A percentile compares a stretch with the other conserved stretches of the same genome.
Evolutionary conservation across 2,329 filamentous ascomycete genomes (phyloP).

Genomic region (Pyrenophora seminiperda): DNA sequence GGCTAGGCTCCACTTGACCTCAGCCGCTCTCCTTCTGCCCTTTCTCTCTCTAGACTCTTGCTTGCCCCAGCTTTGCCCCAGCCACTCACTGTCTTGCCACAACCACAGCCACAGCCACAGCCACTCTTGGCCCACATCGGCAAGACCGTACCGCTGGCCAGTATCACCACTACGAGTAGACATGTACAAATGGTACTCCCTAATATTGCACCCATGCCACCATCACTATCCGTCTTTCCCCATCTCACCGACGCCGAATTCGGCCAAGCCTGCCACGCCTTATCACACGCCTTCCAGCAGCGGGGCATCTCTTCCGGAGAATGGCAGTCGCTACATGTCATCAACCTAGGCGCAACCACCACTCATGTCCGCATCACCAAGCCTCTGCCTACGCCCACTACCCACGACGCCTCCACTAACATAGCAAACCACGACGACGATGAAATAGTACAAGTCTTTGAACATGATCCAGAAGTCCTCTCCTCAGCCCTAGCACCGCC

Average conservation of each 20-base stretch:
- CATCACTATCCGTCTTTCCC: slow-evolving; percentile 33
- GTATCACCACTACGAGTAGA: too few relatives aligned
- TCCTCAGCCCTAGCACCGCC: slow-evolving; percentile 1
- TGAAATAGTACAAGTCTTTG: slow-evolving; percentile 15
- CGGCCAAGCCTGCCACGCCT: slow-evolving; percentile 27
- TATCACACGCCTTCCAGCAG: slow-evolving; percentile 25
- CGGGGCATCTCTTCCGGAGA: slow-evolving; percentile 21
- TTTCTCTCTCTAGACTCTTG: too few relatives aligned
- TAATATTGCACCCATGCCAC: neutral
- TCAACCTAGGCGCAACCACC: slow-evolving; percentile 1
- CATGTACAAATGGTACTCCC: too few relatives aligned
- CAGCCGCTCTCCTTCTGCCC: neutral
- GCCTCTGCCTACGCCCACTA: slow-evolving; percentile 8
- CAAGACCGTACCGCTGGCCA: too few relatives aligned
- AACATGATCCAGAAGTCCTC: slow-evolving; percentile 21
- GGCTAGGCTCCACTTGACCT: neutral
- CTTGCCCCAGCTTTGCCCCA: too few relatives aligned
- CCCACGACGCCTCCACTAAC: too few relatives aligned
- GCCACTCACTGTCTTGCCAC: too few relatives aligned
- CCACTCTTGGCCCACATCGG: too few relatives aligned
- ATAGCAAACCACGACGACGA: neutral
- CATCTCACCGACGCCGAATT: slow-evolving; percentile 39
- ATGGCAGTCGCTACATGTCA: slow-evolving; percentile 31
- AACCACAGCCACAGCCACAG: too few relatives aligned
- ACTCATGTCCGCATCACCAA: slow-evolving; percentile 32